Evolutionary conservation across 805 yeast species (phyloP).

Genomic region (Candida orba): DNA sequence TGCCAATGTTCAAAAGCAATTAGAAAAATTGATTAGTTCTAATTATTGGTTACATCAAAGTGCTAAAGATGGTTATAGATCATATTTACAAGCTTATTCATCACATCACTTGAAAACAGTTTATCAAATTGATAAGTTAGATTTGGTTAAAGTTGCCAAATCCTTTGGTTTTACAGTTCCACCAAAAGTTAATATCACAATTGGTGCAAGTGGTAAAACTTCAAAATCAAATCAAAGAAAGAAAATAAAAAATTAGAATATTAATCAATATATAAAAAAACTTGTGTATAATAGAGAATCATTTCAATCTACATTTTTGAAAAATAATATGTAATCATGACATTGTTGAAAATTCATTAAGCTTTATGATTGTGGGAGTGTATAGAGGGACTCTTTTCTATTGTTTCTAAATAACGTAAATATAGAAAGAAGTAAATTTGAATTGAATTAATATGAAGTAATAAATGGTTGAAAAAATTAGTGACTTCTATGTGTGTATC

Average conservation of each 20-base stretch:
- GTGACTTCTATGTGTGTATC: no score
- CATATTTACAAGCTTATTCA: conserved; percentile 95
- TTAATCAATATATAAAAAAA: neutral
- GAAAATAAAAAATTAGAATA: conserved; percentile 9
- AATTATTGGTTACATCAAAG: conserved; percentile 92
- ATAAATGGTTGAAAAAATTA: neutral
- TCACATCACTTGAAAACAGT: conserved; percentile 95
- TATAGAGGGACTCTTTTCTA: neutral
- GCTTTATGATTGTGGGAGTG: neutral
- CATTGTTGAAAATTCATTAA: conserved; percentile 4
- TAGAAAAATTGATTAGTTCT: conserved; percentile 83
- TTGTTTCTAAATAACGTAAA: neutral
- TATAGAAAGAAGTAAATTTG: no score
- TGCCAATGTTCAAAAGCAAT: conserved; percentile 92
- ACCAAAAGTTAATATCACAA: conserved; percentile 93
- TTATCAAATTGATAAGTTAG: conserved; percentile 91
- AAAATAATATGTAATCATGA: conserved; percentile 1
- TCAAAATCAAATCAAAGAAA: conserved; percentile 22
- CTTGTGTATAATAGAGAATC: no score
- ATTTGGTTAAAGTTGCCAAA: conserved; percentile 88
- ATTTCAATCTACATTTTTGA: no score
- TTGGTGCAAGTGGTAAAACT: conserved; percentile 84
- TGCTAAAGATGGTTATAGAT: conserved; percentile 96
- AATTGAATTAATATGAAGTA: no score
- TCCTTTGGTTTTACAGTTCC: conserved; percentile 93